Conservation (phyloP, 2,329 filamentous ascomycete genomes). For the Clonostachys sp. region DNA sequence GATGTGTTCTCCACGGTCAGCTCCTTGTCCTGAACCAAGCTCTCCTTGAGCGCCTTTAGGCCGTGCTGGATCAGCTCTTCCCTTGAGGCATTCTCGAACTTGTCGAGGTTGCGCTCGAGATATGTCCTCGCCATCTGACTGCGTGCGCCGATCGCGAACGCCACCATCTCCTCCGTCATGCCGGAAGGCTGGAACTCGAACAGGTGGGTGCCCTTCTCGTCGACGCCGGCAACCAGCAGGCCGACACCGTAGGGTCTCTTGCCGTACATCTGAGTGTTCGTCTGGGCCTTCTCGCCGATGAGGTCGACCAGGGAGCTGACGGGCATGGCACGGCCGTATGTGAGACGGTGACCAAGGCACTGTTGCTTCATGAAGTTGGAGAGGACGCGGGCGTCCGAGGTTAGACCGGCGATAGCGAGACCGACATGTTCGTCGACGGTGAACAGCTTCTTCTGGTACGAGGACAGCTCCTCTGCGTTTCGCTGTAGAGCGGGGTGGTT, state of each 20-base stretch:
- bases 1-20: conserved; percentile 96
- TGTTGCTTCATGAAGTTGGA: conserved; percentile 99
- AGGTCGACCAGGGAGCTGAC: conserved; percentile 83
- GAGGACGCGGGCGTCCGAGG: conserved; percentile 95
- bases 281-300: conserved; percentile 94
- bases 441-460: conserved; percentile 99
- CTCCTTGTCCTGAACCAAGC: conserved; percentile 93
- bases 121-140: conserved; percentile 98
- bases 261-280: conserved; percentile 96
- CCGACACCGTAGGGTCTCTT: conserved; percentile 95
- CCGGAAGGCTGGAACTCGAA: conserved; percentile 98
- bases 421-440: conserved; percentile 93
- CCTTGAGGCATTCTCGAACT: conserved; percentile 69
- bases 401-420: conserved; percentile 92
- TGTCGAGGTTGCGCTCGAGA: conserved; percentile 84
- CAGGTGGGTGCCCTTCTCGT: conserved; percentile 89
- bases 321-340: conserved; percentile 90
- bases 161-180: conserved; percentile 95
- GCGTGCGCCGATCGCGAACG: conserved; percentile 91
- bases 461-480: conserved; percentile 98
- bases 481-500: conserved; percentile 49
- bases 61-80: conserved; percentile 92
- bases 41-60: conserved; percentile 88
- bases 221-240: conserved; percentile 85
- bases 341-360: conserved; percentile 90